Evolutionary conservation across 768 basidiomycete genomes (phyloP), one percentile per base, ranked within the genome.

Genomic region (Rhodotorula babjevae): DNA sequence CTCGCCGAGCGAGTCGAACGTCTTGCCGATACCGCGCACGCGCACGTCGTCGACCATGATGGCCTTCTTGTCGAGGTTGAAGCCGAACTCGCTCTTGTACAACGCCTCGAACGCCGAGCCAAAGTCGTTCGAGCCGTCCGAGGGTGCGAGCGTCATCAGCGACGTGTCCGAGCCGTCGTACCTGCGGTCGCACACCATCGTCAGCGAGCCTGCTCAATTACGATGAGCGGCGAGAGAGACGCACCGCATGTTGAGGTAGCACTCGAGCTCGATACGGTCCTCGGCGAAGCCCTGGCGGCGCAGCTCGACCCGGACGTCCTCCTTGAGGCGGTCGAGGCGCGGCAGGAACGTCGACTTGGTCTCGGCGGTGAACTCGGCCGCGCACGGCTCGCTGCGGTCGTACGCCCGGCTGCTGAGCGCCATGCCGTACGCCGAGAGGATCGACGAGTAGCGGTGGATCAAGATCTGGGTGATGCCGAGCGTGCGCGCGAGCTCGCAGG

Each of bases 81-180:
- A 96, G 18, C 94, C 94, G 78, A 96, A 77, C 68, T 78, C 91
- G 33, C 87, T 81, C 82, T 87, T 91, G 83, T 96, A 93, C 56
- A 86, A 85, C 63, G 87, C 82, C 79, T 86, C 87, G 84, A 96
- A 98, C 18, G 88, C 90, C 5, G 84, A 84, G 76, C 88, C 88
- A 79, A 90, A 93, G 80, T 93, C 89, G 72, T 88, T 87, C 15
- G 79, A 74, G 31, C 84, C 75, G 23, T 77, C 71, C 2, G 69
- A 53, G 31, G 77, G 72, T 27, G 69, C 73, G 21, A 92, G 82
- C 19, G 93, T 86, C 92, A 97, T 95, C 75, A 97, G 80, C 25
- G 93, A 86, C 0, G 95, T 98, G 81, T 95, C 93, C 0, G 91
- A 93, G 7, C 93, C 93, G 61, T 93, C 90, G 76, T 93, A 94